Percentiles rank a stretch among this genome's conserved stretches.
phyloP scores from a whole-genome alignment of 345 rosid genomes.

The Arabidopsis arenosa region DNA sequence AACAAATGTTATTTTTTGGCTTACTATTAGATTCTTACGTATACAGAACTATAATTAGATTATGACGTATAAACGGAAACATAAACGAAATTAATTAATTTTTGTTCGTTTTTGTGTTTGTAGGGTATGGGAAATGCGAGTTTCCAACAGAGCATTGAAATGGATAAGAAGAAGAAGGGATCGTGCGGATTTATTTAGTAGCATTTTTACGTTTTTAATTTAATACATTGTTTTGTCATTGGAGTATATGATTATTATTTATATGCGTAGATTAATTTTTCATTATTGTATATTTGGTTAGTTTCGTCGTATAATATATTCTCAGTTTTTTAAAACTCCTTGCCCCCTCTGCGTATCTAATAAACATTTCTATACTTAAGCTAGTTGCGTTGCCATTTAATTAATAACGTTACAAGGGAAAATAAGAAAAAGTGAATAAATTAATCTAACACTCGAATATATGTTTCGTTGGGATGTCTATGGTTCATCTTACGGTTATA shows the following conservation, averaged over 20 bases:
- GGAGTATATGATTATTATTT: constrained; percentile 38
- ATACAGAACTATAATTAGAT: not conserved
- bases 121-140: constrained; percentile 65
- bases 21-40: not conserved
- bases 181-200: constrained; percentile 27
- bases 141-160: constrained; percentile 63
- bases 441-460: not conserved
- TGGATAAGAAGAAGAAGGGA: not conserved
- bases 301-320: constrained; percentile 26
- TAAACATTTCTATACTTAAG: not conserved
- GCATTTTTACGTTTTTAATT: constrained; percentile 27
- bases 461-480: not conserved
- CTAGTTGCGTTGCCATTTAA: not conserved
- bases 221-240: constrained; percentile 29
- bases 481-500: constrained; percentile 7
- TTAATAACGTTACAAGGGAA: not conserved
- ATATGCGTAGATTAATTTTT: constrained; percentile 26
- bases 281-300: constrained; percentile 38
- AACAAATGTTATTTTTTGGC: not conserved
- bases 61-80: not conserved
- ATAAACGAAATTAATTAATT: not conserved
- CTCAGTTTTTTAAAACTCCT: not conserved
- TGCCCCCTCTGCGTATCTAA: not conserved
- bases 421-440: not conserved
- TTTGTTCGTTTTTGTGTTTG: not conserved